Evolutionary conservation across 495 filamentous ascomycete genomes (phyloP).

Genomic region (Podospora tetraspora): DNA sequence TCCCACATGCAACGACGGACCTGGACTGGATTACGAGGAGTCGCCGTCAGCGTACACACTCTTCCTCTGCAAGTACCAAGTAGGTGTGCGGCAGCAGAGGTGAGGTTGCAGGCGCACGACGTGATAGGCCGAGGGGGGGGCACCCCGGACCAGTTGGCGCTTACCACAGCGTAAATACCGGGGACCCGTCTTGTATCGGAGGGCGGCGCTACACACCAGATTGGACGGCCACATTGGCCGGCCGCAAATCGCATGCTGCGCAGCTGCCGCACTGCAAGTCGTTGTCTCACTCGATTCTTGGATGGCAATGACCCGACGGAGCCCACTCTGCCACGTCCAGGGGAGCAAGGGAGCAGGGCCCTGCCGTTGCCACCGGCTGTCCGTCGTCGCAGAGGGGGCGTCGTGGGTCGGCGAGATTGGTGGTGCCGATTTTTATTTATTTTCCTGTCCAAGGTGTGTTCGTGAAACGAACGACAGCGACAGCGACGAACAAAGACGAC

Average conservation of each 20-base stretch:
- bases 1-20: too few species aligned
- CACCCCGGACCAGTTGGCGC: constrained; percentile 47
- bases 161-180: constrained; percentile 34
- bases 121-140: constrained; percentile 44
- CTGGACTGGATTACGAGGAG: neutral
- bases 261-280: constrained; percentile 39
- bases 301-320: constrained; percentile 20
- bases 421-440: neutral
- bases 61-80: neutral
- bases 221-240: constrained; percentile 15
- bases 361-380: constrained; percentile 37
- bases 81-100: constrained; percentile 24
- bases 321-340: constrained; percentile 2
- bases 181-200: constrained; percentile 40
- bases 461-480: constrained; percentile 1
- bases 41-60: constrained; percentile 2
- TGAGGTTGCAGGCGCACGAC: constrained; percentile 30
- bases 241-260: constrained; percentile 41
- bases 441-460: neutral
- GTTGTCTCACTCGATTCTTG: constrained; percentile 48
- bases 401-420: constrained; percentile 43
- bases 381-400: constrained; percentile 32
- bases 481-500: neutral
- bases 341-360: constrained; percentile 9
- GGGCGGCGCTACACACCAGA: constrained; percentile 42